Evolutionary conservation across 2,329 filamentous ascomycete genomes (phyloP), one percentile per base, ranked within the genome.

Genomic region (Arthrobotrys pseudoclavata): DNA sequence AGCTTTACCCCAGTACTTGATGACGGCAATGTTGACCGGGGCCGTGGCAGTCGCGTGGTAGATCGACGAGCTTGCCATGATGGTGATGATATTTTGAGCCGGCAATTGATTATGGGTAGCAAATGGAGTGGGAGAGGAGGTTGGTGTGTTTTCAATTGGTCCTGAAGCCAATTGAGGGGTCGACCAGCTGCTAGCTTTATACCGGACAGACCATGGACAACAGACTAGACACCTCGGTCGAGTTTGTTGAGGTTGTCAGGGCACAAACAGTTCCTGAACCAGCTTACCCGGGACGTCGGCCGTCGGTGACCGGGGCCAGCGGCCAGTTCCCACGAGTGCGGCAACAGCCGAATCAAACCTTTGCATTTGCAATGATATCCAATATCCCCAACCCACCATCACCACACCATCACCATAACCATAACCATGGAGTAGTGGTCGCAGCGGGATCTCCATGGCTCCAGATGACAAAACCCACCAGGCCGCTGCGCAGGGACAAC

Each of bases 1-100:
- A 79, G 96, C 92, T 86, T 99, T 99, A 82, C 96, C 96, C 96
- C 96, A 99, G 81, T 85, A 96, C 92, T 98, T 98, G 86, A 98
- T 96, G 72, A 98, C 94, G 80, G 95, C 95, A 83, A 98, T 98
- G 87, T 98, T 98, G 83, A 98, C 95, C 13, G 95, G 96, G 47
- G 96, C 96, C 80, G 94, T 98, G 76, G 96, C 97, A 87, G 92
- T 97, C 81, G 96, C 93, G 82, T 94, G 91, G 87, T 96, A 94
- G 31, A 47, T 61, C 0, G 70, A 42, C 4, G 63, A 20, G 9
- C 24, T 52, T 22, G 74, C 60, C 74, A 77, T 77, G 31, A 31
- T 67, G 18, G 31, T 40, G 22, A 50, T 47, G 31, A 4, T 34
- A 34, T 34, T 9, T 34, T 9, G 31, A 34, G 31, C 31, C 9